phyloP scores from a whole-genome alignment of 1,284 basidiomycete species.

The Omphalotus olearius region DNA sequence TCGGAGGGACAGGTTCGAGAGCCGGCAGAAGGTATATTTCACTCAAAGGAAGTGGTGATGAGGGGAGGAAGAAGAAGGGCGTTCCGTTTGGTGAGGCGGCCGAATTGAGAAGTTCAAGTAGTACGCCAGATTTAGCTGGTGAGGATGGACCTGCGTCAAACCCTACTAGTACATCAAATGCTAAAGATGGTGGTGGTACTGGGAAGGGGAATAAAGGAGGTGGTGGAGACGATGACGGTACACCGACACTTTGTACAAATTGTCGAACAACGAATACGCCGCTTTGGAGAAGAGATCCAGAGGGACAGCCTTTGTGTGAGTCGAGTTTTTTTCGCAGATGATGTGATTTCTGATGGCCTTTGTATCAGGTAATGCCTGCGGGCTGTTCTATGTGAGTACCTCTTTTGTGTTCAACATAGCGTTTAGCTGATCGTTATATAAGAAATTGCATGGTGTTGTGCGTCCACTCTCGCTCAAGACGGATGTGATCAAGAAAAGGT shows the following conservation, averaged over 20 bases:
- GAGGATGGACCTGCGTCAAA: not conserved
- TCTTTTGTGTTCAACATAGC: not conserved
- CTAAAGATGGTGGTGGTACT: conserved; percentile 27
- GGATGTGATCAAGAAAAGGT: conserved; percentile 98
- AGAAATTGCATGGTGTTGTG: conserved; percentile 95
- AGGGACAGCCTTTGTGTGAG: conserved; percentile 90
- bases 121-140: conserved; percentile 42
- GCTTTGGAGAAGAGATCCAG: conserved; percentile 91
- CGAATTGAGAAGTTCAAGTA: conserved; percentile 44
- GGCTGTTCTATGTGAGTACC: conserved; percentile 80
- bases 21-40: conserved; percentile 54
- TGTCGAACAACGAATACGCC: conserved; percentile 96
- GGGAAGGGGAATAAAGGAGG: conserved; percentile 30
- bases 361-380: conserved; percentile 74
- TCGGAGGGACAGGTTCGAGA: conserved; percentile 15
- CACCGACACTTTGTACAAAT: conserved; percentile 87
- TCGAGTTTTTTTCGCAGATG: conserved; percentile 17
- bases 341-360: conserved; percentile 13
- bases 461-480: conserved; percentile 93
- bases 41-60: conserved; percentile 43
- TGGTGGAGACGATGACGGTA: conserved; percentile 63
- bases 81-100: conserved; percentile 24
- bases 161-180: conserved; percentile 3
- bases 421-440: conserved; percentile 11
- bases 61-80: conserved; percentile 33